Evolutionary conservation across 106 monocot species (phyloP), one percentile per base, ranked within the genome.

Genomic region (Amphibolis antarctica): DNA sequence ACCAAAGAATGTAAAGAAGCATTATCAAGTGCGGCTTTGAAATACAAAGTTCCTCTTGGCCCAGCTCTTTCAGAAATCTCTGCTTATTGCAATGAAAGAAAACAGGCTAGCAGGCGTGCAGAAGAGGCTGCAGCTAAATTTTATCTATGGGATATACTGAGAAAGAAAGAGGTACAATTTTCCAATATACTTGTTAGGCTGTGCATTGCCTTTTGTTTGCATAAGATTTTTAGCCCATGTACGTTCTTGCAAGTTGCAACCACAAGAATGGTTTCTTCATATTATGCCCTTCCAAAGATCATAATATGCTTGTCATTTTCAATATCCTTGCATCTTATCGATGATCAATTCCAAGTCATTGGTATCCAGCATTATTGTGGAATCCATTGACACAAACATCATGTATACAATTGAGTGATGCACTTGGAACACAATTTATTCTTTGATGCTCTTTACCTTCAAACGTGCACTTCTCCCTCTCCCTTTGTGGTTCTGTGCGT

Each of bases 81-180:
- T 76, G 68, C 78, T 61, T 74, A 96, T 64, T 96, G 86, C 52
- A 96, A 96, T 70, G 82, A 90, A 53, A 89, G 86, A 76, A 86
- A 76, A 46, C 46, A 74, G 20, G 86, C 94, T 60, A 80, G 84
- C 62, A 74, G 65, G 24, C 86, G 69, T 74, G 89, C 86, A 65
- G 86, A 89, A 65, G 94, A 90, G 55, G 83, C 89, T 78, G 84
- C 79, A 12, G 57, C 59, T 31, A 86, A 74, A 59, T 63, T 96
- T 27, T 89, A 84, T 69, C 61, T 96, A 23, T 96, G 94, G 89
- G 81, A 83, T 27, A 53, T 90, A 45, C 69, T 90, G 74, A 96
- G 80, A 79, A 80, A 69, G 49, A 96, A 80, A 80, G 75, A 86
- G 94, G 92, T 92, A 73, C 17, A 4, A 5, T 27, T 56, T 49